Base-by-base conservation (phyloP, 768 basidiomycete genomes). In the Neoboletus magnificus region DNA sequence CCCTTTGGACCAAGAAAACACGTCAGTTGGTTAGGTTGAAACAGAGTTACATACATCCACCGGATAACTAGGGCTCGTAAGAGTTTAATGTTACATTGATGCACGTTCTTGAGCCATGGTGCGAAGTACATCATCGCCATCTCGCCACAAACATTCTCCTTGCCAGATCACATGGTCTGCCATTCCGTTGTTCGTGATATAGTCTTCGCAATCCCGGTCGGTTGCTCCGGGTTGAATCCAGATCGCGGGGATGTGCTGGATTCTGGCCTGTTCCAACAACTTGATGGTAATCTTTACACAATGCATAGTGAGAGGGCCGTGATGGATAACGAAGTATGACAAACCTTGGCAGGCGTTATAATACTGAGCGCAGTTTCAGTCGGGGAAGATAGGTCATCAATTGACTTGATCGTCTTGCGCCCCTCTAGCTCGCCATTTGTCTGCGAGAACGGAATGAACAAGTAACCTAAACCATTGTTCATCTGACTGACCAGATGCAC, bases 171-270 rank as follows among this genome's bases (percentile, higher is more conserved):
- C 88, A 55, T 78, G 78, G 64, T 84, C 84, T 33, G 76, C 72
- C 60, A 93, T 70, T 5, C 76, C 80, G 48, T 86, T 84, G 55
- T 84, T 80, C 39, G 81, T 78, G 67, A 94, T 84, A 62, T 81
- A 94, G 16, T 76, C 64, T 16, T 76, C 71, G 45, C 93, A 90
- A 3, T 72, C 71, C 16, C 75, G 78, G 62, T 91, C 86, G 60
- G 87, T 85, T 8, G 92, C 90, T 22, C 92, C 92, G 8, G 93
- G 93, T 68, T 96, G 93, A 30, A 95, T 80, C 93, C 93, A 96
- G 42, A 93, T 77, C 4, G 85, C 79, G 6, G 85, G 87, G n/a
- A 91, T 70, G n/a, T 71, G 70, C n/a, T 83, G 79, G n/a, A 78
- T 77, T 68, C 85, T 85, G 9, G 86, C 87, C 55, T 84, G 77